Conservation (phyloP, 148 eudicot genomes). For the Vaccinium macrocarpon region DNA sequence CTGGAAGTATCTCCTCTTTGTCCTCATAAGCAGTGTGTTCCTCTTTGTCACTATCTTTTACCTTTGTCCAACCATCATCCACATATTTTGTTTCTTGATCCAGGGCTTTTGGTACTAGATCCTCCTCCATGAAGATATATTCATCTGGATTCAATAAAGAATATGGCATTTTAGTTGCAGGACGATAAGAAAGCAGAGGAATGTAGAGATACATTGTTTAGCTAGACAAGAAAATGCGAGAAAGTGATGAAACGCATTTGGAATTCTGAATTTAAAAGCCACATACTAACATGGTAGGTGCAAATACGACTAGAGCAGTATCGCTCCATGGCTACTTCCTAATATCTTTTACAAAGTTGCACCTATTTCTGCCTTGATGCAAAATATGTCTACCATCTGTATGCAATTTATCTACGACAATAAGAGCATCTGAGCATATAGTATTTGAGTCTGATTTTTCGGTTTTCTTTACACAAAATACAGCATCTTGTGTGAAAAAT, state of each 20-base stretch:
- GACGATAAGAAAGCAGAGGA: background rate
- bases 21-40: constrained; percentile 39
- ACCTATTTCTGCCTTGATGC: background rate
- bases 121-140: constrained; percentile 98
- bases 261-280: background rate
- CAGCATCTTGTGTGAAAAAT: too few relatives aligned
- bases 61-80: constrained; percentile 62
- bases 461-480: too few relatives aligned
- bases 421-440: background rate
- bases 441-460: background rate
- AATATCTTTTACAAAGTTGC: background rate
- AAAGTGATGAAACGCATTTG: background rate
- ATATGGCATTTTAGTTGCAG: too few relatives aligned
- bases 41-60: constrained; percentile 43
- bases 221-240: background rate
- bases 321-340: background rate
- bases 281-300: background rate
- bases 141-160: constrained; percentile 27
- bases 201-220: background rate
- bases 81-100: constrained; percentile 45
- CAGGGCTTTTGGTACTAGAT: constrained; percentile 47
- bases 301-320: background rate
- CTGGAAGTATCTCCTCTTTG: constrained; percentile 53
- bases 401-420: background rate
- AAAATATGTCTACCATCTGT: background rate